A percentile compares a stretch with the other conserved stretches of the same genome.
Evolutionary conservation across 2,329 filamentous ascomycete genomes (phyloP).

Genomic region (Fusarium sp.): DNA sequence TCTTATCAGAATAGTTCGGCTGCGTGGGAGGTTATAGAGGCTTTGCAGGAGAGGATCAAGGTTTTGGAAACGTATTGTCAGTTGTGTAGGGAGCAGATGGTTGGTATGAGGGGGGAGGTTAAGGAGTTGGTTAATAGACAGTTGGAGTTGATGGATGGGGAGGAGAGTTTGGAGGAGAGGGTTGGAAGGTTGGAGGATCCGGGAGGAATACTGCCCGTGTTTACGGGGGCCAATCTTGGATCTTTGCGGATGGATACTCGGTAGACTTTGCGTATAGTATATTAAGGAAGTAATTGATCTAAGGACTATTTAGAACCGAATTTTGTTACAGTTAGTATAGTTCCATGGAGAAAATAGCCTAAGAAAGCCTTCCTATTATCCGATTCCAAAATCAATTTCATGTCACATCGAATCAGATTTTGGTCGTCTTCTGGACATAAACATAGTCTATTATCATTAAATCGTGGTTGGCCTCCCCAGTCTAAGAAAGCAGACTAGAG

Average conservation of each 20-base stretch:
- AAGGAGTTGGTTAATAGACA: constrained; percentile 20
- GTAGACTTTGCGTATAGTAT: not conserved
- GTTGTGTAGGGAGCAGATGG: constrained; percentile 3
- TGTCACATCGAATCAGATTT: too few species aligned
- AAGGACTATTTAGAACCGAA: too few species aligned
- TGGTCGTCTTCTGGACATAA: not conserved
- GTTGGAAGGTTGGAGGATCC: constrained; percentile 3
- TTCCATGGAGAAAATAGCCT: too few species aligned
- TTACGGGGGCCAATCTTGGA: not conserved
- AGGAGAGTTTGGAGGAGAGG: constrained; percentile 23
- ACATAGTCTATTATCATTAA: not conserved
- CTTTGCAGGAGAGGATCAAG: constrained; percentile 6
- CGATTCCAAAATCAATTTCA: too few species aligned
- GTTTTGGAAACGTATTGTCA: constrained; percentile 10
- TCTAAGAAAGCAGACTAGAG: not conserved
- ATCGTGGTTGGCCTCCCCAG: not conserved
- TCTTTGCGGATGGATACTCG: constrained; percentile 10
- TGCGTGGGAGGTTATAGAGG: constrained; percentile 19
- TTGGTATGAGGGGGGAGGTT: not conserved
- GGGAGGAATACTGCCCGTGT: not conserved
- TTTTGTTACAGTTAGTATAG: too few species aligned
- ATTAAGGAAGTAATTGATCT: not conserved
- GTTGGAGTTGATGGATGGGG: constrained; percentile 22
- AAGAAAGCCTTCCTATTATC: too few species aligned
- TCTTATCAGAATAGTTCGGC: constrained; percentile 25